Base-by-base conservation (phyloP, 2,329 filamentous ascomycete species). In the Pseudogymnoascus sp. region DNA sequence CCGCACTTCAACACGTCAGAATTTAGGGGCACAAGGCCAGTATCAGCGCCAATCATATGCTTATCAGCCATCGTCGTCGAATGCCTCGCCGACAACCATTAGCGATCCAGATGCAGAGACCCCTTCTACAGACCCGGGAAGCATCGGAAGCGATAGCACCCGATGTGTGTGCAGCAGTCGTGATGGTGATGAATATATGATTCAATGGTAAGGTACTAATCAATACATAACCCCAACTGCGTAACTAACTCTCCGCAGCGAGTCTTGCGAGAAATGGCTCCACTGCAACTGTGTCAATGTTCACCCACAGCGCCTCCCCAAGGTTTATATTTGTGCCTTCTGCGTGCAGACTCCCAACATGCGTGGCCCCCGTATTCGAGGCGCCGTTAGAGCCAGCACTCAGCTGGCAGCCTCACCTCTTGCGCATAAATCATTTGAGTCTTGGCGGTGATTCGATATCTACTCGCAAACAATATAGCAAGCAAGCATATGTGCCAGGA, bases 191-290 rank as follows among this genome's bases (percentile, higher is more conserved):
- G 78, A 81, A 67, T 85, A 85, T 67, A 81, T 88, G 80, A 79
- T 88, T 64, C 83, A 86, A 73, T 88, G 85, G 85, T 88, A 78
- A 65, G 81, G 73, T 35, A 40, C 46, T 64, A 33, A 42, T 46
- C 29, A 44, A 46, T 44, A 17, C 17, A 38, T 15, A 38, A 63
- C 61, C 59, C 5, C 11, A 26, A 13, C 35, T 63, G 19, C 44
- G 62, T 67, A 62, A 71, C 67, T 68, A 62, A 65, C 56, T 10
- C 46, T 35, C 53, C 60, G 17, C 68, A 88, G 85, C 69, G 82
- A 87, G 74, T 84, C 83, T 23, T 88, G 85, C 70, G 84, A 87
- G 69, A 82, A 85, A 77, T 86, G 82, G 79, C 80, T 87, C 31
- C 85, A 88, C 70, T 83, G 82, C n/a, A 78, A 78, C 63, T 88